phyloP scores from a whole-genome alignment of 495 filamentous ascomycete genomes.

The Platismatia glauca region DNA sequence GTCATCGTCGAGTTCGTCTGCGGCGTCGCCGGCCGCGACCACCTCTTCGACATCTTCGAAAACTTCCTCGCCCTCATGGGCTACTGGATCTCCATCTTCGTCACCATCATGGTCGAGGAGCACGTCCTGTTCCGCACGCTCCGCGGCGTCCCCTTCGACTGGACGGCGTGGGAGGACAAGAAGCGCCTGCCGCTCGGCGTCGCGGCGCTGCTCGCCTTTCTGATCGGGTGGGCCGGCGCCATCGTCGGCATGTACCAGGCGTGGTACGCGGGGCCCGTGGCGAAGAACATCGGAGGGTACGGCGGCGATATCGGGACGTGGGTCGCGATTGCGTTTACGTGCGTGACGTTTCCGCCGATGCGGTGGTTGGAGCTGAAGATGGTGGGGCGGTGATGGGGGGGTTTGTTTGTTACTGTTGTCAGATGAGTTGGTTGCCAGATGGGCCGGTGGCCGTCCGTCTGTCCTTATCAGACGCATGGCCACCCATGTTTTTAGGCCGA shows the following conservation, averaged over 20 bases:
- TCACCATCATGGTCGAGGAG: slow-evolving; percentile 46
- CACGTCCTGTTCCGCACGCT: slow-evolving; percentile 40
- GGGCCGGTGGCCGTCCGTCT: too few species aligned
- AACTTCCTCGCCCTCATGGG: slow-evolving; percentile 52
- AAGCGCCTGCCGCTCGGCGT: slow-evolving; percentile 46
- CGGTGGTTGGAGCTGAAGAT: slow-evolving; percentile 33
- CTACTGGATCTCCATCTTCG: slow-evolving; percentile 48
- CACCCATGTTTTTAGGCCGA: too few species aligned
- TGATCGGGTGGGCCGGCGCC: slow-evolving; percentile 52
- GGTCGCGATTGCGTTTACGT: slow-evolving; percentile 36
- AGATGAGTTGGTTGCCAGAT: too few species aligned
- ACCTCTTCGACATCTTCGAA: slow-evolving; percentile 46
- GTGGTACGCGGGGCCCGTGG: slow-evolving; percentile 51
- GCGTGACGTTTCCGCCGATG: slow-evolving; percentile 36
- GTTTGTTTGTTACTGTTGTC: too few species aligned
- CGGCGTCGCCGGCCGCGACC: slow-evolving; percentile 41
- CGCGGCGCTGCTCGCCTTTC: slow-evolving; percentile 47
- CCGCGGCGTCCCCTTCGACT: slow-evolving; percentile 38
- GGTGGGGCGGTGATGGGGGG: slow-evolving; percentile 28
- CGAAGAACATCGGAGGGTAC: slow-evolving; percentile 32
- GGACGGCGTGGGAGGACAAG: slow-evolving; percentile 46
- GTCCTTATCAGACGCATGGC: too few species aligned
- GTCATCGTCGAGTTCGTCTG: slow-evolving; percentile 46
- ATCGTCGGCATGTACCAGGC: slow-evolving; percentile 53
- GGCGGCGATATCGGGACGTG: slow-evolving; percentile 36